phyloP scores from a whole-genome alignment of 164 flowering plant genomes.

The Tetrastigma voinierianum region DNA sequence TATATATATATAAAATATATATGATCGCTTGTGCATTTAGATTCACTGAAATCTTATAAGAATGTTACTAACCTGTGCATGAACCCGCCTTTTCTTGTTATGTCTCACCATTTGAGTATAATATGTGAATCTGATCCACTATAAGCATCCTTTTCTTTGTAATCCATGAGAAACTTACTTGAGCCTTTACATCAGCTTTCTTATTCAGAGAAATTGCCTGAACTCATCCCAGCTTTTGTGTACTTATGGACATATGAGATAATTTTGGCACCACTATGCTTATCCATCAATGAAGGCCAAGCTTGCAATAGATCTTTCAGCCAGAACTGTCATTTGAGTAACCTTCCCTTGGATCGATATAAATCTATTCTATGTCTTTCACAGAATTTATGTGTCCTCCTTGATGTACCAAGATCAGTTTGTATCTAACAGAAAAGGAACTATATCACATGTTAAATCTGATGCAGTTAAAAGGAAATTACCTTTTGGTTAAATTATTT shows the following conservation, averaged over 20 bases:
- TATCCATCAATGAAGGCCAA: slow-evolving; percentile 54
- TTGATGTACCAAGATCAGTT: slow-evolving; percentile 81
- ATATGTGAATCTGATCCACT: slow-evolving; percentile 60
- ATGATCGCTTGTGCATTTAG: too few relatives aligned
- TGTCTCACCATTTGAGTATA: slow-evolving; percentile 52
- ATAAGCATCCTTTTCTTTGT: slow-evolving; percentile 52
- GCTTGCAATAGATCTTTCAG: slow-evolving; percentile 43
- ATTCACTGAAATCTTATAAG: not conserved
- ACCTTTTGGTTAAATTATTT: too few relatives aligned
- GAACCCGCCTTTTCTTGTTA: slow-evolving; percentile 71
- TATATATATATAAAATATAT: too few relatives aligned
- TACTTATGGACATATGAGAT: slow-evolving; percentile 42
- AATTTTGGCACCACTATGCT: slow-evolving; percentile 42
- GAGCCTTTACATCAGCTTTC: slow-evolving; percentile 51
- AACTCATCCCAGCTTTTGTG: slow-evolving; percentile 42
- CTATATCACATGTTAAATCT: not conserved
- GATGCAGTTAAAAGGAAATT: too few relatives aligned
- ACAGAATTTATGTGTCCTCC: slow-evolving; percentile 78
- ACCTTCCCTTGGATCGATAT: slow-evolving; percentile 64
- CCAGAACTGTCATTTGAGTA: slow-evolving; percentile 62
- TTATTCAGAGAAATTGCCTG: slow-evolving; percentile 44
- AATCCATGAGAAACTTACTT: slow-evolving; percentile 44
- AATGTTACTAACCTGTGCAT: slow-evolving; percentile 69
- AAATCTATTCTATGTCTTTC: slow-evolving; percentile 81
- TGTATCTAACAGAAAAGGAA: slow-evolving; percentile 53